Evolutionary conservation across 371 early-diverging fungal genomes (phyloP), one percentile per base, ranked within the genome.

Genomic region (Mucor irregularis): DNA sequence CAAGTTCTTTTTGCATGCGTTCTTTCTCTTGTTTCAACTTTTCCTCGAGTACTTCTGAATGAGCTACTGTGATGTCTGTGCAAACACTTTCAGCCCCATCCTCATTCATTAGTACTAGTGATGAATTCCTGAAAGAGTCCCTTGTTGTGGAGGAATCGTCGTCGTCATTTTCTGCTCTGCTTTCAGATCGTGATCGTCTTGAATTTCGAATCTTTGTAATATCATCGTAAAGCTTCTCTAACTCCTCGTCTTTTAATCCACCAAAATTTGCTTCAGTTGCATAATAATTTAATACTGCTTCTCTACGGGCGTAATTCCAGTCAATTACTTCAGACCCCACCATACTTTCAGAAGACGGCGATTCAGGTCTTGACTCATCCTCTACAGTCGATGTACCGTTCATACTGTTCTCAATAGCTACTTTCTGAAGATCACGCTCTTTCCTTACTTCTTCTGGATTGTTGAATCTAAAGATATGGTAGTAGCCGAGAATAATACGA

Each of bases 401-500:
- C 56, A 63, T 58, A 24, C 52, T 53, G 17, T 60, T 62, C 13
- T 48, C 66, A 22, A 62, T 63, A 0, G 61, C 71, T 5, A 59
- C 51, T 49, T 68, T 68, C 46, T 71, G 72, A 7, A 74, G 62
- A 42, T 81, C 84, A 8, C 89, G 74, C 51, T 92, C 92, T 21
- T 80, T 77, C 11, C 91, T 83, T 4, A 85, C 92, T 66, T 93
- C 91, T 54, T 85, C 90, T 2, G 96, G 96, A 62, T 96, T 83
- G 50, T 88, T 91, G 63, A 94, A 92, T 2, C 93, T 76, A 54
- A 93, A 95, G 3, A 91, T 84, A 61, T 90, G 92, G 45, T 85
- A 78, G 21, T 85, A 84, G 8, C 94, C 94, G n/a, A 95, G 80
- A 52, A 90, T 90, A 30, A 95, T 77, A 35, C 93, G 87, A 63